Evolutionary conservation across 768 basidiomycete genomes (phyloP).

Genomic region (Tylopilus felleus): DNA sequence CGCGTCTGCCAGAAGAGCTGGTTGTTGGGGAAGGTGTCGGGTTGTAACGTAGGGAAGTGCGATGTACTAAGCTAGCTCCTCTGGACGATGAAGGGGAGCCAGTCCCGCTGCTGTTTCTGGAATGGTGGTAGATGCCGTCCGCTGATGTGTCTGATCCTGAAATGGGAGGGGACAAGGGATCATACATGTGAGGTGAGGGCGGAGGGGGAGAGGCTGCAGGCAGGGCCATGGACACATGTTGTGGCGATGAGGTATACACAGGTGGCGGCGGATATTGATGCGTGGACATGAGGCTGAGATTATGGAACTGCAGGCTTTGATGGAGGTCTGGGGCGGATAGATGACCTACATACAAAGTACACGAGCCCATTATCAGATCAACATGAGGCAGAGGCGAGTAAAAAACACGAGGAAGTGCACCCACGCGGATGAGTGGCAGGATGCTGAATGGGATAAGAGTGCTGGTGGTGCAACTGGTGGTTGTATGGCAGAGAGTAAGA

Average conservation of each 20-base stretch:
- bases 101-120: slow-evolving; percentile 67
- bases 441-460: slow-evolving; percentile 57
- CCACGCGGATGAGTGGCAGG: slow-evolving; percentile 68
- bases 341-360: slow-evolving; percentile 55
- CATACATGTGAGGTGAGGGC: slow-evolving; percentile 76
- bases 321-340: slow-evolving; percentile 65
- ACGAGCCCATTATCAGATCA: slow-evolving; percentile 60
- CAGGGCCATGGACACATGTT: slow-evolving; percentile 66
- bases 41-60: slow-evolving; percentile 66
- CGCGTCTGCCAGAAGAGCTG: slow-evolving; percentile 66
- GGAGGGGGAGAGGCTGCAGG: slow-evolving; percentile 68
- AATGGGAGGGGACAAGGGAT: slow-evolving; percentile 79
- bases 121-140: slow-evolving; percentile 75
- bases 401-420: slow-evolving; percentile 47
- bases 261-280: slow-evolving; percentile 59
- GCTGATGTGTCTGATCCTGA: slow-evolving; percentile 89
- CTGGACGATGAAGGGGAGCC: slow-evolving; percentile 79
- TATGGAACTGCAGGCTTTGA: slow-evolving; percentile 58
- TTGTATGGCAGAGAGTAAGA: slow-evolving; percentile 52
- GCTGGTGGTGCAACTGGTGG: slow-evolving; percentile 42
- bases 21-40: slow-evolving; percentile 77
- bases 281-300: slow-evolving; percentile 63
- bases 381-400: slow-evolving; percentile 50
- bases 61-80: slow-evolving; percentile 72
- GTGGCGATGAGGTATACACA: slow-evolving; percentile 59